Evolutionary conservation across 352 stramenopile genomes (phyloP).

Genomic region (Globisporangium apiculatum): DNA sequence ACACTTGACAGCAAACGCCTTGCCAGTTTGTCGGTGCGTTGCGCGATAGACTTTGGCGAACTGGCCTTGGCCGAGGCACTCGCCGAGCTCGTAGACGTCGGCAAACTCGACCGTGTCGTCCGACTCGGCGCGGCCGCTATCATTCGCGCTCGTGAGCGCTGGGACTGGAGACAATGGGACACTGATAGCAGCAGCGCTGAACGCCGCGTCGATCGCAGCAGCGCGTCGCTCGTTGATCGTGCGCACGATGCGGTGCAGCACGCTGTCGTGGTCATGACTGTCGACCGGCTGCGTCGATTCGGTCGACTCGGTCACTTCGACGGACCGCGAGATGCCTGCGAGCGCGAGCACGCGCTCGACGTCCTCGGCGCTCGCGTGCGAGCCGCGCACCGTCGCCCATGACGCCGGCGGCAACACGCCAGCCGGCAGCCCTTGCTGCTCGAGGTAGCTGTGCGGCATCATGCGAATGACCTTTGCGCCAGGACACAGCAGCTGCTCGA

Average conservation of each 20-base stretch:
- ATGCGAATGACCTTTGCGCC: conserved; percentile 69
- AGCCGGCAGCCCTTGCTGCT: conserved; percentile 44
- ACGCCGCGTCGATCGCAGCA: conserved; percentile 7
- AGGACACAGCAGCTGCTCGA: conserved; percentile 49
- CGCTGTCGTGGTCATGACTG: background rate
- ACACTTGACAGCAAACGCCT: conserved; percentile 56
- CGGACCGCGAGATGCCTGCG: conserved; percentile 40
- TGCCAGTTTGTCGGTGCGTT: conserved; percentile 31
- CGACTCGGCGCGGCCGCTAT: conserved; percentile 3
- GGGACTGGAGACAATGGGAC: background rate
- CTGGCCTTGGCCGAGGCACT: conserved; percentile 43
- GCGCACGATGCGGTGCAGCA: conserved; percentile 27
- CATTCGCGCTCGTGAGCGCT: conserved; percentile 1
- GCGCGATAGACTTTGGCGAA: conserved; percentile 63
- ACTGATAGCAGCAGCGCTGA: background rate
- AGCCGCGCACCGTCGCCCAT: conserved; percentile 53
- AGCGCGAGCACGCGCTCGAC: conserved; percentile 49
- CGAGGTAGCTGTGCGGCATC: conserved; percentile 57
- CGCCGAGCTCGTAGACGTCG: conserved; percentile 52
- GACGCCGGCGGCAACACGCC: conserved; percentile 34
- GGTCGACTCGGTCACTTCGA: conserved; percentile 27
- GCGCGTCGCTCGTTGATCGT: conserved; percentile 25
- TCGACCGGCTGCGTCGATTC: background rate
- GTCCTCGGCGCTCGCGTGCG: conserved; percentile 42
- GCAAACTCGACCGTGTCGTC: conserved; percentile 28